Evolutionary conservation across 2,329 filamentous ascomycete species (phyloP).

Genomic region (Diaporthe sp.): DNA sequence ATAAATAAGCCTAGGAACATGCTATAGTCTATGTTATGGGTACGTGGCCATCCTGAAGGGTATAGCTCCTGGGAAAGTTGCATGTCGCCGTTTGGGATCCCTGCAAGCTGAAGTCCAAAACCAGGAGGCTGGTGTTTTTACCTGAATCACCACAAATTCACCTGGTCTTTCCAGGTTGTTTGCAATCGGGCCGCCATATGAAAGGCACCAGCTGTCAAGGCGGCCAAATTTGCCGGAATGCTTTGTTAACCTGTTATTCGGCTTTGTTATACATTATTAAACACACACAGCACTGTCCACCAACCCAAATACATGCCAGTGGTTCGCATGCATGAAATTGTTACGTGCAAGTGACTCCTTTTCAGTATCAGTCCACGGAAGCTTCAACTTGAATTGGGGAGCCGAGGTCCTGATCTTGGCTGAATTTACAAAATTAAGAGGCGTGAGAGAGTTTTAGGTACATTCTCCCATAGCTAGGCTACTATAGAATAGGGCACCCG

Average conservation of each 20-base stretch:
- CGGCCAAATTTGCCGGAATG: not conserved
- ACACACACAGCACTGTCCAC: not conserved
- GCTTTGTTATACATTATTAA: not conserved
- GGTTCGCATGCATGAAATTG: not conserved
- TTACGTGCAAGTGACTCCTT: too few species aligned
- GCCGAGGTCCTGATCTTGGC: too few species aligned
- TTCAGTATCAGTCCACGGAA: too few species aligned
- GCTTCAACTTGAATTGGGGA: too few species aligned
- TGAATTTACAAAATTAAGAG: too few species aligned
- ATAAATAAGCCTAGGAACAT: not conserved
- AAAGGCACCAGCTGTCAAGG: not conserved
- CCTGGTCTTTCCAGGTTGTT: not conserved
- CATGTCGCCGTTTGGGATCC: not conserved
- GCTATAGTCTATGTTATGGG: not conserved
- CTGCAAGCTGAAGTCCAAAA: not conserved
- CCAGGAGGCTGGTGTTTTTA: constrained; percentile 18
- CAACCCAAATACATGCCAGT: not conserved
- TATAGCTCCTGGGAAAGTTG: not conserved
- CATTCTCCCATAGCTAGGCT: too few species aligned
- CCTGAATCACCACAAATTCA: not conserved
- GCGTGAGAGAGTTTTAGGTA: too few species aligned
- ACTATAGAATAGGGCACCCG: too few species aligned
- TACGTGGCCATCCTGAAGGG: not conserved
- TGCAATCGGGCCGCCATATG: not conserved
- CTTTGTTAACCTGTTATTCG: not conserved